Base-by-base conservation (phyloP, 768 basidiomycete species). In the Rhizopogon rudus region DNA sequence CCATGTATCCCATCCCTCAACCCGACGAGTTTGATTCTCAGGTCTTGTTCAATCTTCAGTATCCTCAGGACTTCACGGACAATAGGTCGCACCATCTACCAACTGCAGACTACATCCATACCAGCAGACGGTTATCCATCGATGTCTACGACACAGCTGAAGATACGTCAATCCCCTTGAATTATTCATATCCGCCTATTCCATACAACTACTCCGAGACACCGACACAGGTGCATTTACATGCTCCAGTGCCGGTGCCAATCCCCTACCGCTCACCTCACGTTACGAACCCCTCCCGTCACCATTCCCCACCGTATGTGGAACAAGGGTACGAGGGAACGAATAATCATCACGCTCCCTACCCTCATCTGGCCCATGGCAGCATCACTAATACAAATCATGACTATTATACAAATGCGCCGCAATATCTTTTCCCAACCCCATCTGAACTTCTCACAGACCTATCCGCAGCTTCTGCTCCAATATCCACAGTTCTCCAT, bases 371-470 rank as follows among this genome's bases (percentile, higher is more conserved):
- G 3, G 7, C 20, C 16, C 16, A 14, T 13, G n/a, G 54, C 43
- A 17, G 3, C 40, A 33, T 48, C 2, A 50, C 28, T 28, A 20
- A 41, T 29, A 9, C 49, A 17, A 28, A 29, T 55, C 61, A 64
- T 53, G 60, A 71, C 39, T 65, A 62, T 53, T 70, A 60, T 49
- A 14, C 61, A 16, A 28, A 58, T 20, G 13, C 63, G 0, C 55
- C 64, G 0, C 75, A 73, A 54, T 57, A 65, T 1, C 81, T 78
- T 2, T 86, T 88, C 60, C 86, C 79, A 1, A 88, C 86, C 1
- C 86, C 86, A 1, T 81, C 80, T 39, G 84, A 87, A 60, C 71
- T 87, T 31, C 76, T 88, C 49, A 70, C 71, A 29, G 75, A 83
- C 41, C 67, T 81, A 20, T 65, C 44, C 10, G 35, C 53, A 2